Evolutionary conservation across 441 rosid genomes (phyloP), one percentile per base, ranked within the genome.

Genomic region (Aquilaria agallochum): DNA sequence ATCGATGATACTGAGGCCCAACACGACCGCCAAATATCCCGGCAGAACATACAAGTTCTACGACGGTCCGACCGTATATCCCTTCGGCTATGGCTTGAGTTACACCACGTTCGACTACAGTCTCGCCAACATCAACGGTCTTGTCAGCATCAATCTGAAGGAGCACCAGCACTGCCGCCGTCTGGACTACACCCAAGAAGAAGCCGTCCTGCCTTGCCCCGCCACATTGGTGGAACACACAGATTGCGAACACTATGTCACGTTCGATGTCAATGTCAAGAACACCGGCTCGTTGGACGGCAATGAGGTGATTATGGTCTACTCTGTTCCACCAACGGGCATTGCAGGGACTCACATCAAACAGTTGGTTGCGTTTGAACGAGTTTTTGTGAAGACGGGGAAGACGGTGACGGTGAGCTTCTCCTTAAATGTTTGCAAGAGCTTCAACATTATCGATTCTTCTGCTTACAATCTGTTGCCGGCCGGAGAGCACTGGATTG

Each of bases 41-140:
- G 78, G 74, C 0, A 56, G 74, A 12, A 74, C 74, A 2, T 70
- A 74, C 55, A 62, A 58, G 34, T 70, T 74, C 74, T 74, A 27
- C 66, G 30, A 44, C 1, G 78, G 74, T 33, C 13, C 70, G 1
- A 56, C 53, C 2, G 66, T 65, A 3, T 66, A 53, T 46, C 74
- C 78, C 2, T 74, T 74, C 5, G 64, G 72, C 6, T 50, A 62
- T 30, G 69, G 78, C 8, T 59, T 74, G 5, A 69, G 74, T 62
- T 74, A 69, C 72, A 69, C 74, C 0, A 14, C 1, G 1, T 68
- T 65, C 14, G 47, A 31, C 4, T 48, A 68, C 67, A 20, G 5
- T 0, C n/a, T 60, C 42, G 4, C 20, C 1, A 9, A 15, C 0
- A 1, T 54, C 3, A 34, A n/a, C 3, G 6, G 0, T 3, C 30